A percentile compares a stretch with the other conserved stretches of the same genome.
phyloP scores from a whole-genome alignment of 768 basidiomycete species.

The Hemileccinum rubropunctum region DNA sequence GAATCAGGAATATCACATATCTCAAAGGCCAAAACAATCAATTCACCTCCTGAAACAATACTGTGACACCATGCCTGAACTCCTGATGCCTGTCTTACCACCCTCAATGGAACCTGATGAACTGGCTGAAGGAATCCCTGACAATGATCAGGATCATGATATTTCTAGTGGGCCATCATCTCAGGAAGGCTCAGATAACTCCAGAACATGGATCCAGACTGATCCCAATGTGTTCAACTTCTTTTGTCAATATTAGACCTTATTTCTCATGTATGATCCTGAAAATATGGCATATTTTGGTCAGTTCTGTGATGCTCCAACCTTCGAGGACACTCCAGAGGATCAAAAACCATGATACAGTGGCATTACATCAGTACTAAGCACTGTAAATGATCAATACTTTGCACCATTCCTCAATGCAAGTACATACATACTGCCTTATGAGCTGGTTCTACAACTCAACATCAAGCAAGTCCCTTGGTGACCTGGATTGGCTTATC shows the following conservation, averaged over 20 bases:
- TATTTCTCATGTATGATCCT: constrained; percentile 1
- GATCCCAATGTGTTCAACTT: neutral
- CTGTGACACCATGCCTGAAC: no score
- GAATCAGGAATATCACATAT: no score
- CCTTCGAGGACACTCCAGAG: neutral
- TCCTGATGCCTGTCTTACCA: no score
- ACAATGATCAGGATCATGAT: no score
- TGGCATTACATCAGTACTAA: neutral
- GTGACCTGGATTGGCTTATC: constrained; percentile 11
- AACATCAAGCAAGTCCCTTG: constrained; percentile 7
- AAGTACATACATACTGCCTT: constrained; percentile 13
- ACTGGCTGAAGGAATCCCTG: no score
- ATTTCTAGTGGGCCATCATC: no score
- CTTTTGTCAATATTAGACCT: neutral
- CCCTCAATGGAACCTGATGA: no score
- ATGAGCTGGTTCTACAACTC: constrained; percentile 29
- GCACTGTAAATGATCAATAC: neutral
- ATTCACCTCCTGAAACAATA: no score
- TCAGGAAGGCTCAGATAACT: no score
- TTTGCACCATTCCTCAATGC: constrained; percentile 18
- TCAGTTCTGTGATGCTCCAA: neutral
- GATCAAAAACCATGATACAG: constrained; percentile 10
- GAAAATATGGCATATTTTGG: neutral
- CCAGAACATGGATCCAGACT: no score
- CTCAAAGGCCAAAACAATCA: no score